Evolutionary conservation across 495 filamentous ascomycete genomes (phyloP), one percentile per base, ranked within the genome.

Genomic region (Penicillium manginii): DNA sequence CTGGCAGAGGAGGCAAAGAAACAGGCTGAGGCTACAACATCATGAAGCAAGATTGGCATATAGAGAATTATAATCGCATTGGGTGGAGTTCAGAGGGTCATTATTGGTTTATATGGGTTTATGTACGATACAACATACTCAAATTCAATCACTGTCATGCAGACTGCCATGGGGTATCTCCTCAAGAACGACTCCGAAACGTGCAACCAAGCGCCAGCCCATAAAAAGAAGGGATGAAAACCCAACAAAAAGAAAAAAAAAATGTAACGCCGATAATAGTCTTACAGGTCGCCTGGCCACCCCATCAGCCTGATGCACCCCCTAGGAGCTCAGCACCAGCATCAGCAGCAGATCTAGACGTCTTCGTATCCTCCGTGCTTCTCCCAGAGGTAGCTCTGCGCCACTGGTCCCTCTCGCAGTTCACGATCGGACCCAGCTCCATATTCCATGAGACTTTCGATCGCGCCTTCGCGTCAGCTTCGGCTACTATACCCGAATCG

Each of bases 401-500:
- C 78, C 77, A 79, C n/a, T 70, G 61, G 8, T 75, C 68, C 52
- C 78, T 61, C 63, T 81, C 78, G 45, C 78, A 79, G 55, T 81
- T 81, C 35, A 81, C 74, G 31, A 79, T 78, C 6, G 78, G 78
- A 1, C 74, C 77, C 65, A 81, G 54, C 49, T 81, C 77, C n/a
- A 74, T 51, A 54, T 64, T 69, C 68, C 69, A 55, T 8, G 67
- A 62, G 2, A 60, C 59, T 50, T 75, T 78, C 9, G 63, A 50
- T 35, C 64, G 63, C 1, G 50, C 32, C 50, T 76, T 78, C 21
- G 39, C 54, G 11, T 75, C 71, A 12, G 58, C 57, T 5, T 73
- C 73, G 0, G 59, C 48, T 5, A 53, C 54, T 0, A 58, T 59
- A 2, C 66, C 69, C n/a, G 59, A 67, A 49, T 77, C 74, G 18